Conservation (phyloP, 352 stramenopile species). For the Pythium insidiosum region DNA sequence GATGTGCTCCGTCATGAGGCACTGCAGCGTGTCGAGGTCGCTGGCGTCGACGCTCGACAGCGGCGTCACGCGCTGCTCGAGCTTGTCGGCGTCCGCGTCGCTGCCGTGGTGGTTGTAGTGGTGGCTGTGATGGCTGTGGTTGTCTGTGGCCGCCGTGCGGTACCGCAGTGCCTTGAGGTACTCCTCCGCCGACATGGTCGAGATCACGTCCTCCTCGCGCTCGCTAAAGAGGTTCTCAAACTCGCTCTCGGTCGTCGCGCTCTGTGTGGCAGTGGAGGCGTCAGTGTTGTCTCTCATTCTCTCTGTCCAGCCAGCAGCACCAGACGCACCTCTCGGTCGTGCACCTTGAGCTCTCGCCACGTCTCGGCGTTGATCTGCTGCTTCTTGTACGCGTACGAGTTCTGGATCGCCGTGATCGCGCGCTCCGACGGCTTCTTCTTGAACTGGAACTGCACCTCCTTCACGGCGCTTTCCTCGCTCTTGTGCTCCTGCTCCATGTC, state of each 20-base stretch:
- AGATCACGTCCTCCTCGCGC: slow-evolving; percentile 64
- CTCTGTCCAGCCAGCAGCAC: not conserved
- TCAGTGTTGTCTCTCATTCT: no score
- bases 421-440: slow-evolving; percentile 84
- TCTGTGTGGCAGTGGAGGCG: slow-evolving; percentile 1
- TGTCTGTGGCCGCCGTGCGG: no score
- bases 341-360: slow-evolving; percentile 67
- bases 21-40: no score
- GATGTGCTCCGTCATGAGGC: no score
- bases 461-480: slow-evolving; percentile 35
- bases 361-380: slow-evolving; percentile 74
- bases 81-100: slow-evolving; percentile 1
- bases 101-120: no score
- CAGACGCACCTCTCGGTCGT: slow-evolving; percentile 52
- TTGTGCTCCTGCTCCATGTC: slow-evolving; percentile 45
- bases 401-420: slow-evolving; percentile 69
- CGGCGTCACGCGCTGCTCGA: no score
- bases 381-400: slow-evolving; percentile 80
- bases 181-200: slow-evolving; percentile 50
- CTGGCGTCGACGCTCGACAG: no score
- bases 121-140: no score
- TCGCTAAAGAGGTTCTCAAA: slow-evolving; percentile 84
- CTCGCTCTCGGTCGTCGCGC: slow-evolving; percentile 38
- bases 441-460: slow-evolving; percentile 85
- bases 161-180: slow-evolving; percentile 78